Evolutionary conservation across 805 yeast genomes (phyloP).

Genomic region (Saccharomycopsis fermentans): DNA sequence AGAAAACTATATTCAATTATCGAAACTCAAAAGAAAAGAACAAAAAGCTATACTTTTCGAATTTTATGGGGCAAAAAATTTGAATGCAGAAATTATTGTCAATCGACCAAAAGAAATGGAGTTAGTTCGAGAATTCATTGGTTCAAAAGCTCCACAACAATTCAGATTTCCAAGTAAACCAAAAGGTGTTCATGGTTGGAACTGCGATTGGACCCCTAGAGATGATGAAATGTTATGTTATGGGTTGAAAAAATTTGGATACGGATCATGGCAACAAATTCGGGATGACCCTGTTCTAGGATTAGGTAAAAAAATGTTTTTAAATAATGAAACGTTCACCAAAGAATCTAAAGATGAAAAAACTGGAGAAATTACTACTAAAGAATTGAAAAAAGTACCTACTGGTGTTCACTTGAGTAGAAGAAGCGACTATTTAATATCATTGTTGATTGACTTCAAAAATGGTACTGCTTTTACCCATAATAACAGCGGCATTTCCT

Average conservation of each 20-base stretch:
- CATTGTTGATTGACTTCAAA: conserved; percentile 37
- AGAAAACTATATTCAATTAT: conserved; percentile 39
- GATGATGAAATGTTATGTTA: conserved; percentile 83
- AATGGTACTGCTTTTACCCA: not conserved
- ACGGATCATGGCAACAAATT: conserved; percentile 90
- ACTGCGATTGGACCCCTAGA: conserved; percentile 68
- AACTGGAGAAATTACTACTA: conserved; percentile 19
- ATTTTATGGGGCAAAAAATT: conserved; percentile 73
- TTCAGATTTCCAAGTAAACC: conserved; percentile 56
- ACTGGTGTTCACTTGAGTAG: conserved; percentile 88
- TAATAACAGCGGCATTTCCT: conserved; percentile 22
- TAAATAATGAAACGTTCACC: conserved; percentile 33
- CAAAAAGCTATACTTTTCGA: conserved; percentile 86
- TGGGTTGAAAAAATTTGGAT: conserved; percentile 89
- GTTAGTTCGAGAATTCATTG: conserved; percentile 43
- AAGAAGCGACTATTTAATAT: conserved; percentile 77
- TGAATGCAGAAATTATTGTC: conserved; percentile 82
- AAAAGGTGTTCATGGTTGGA: conserved; percentile 86
- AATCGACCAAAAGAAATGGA: conserved; percentile 81
- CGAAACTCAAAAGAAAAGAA: conserved; percentile 65
- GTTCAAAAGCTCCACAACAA: conserved; percentile 42
- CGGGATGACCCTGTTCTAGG: conserved; percentile 92
- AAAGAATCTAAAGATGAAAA: conserved; percentile 25
- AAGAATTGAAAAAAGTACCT: conserved; percentile 58
- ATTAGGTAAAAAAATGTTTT: conserved; percentile 71